phyloP scores from a whole-genome alignment of 2,329 filamentous ascomycete genomes.

The Diaporthe ilicicola region DNA sequence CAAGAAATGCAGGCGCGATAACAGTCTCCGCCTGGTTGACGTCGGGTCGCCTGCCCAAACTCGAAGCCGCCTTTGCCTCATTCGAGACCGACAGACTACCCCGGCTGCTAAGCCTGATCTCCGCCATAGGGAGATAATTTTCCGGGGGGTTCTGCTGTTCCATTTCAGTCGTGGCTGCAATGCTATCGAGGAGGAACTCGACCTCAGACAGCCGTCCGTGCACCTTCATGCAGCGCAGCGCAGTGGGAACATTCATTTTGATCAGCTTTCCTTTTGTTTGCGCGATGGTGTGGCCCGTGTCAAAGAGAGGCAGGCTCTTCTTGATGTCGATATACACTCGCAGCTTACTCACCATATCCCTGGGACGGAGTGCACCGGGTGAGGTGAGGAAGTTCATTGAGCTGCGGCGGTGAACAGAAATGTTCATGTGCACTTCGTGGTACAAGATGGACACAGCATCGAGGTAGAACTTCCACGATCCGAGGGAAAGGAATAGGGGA shows the following conservation, averaged over 20 bases:
- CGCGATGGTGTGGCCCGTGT: not conserved
- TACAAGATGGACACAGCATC: slow-evolving; percentile 21
- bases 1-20: slow-evolving; percentile 24
- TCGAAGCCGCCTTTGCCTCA: not conserved
- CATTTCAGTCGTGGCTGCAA: not conserved
- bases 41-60: not conserved
- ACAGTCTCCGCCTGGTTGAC: not conserved
- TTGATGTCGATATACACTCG: slow-evolving; percentile 13
- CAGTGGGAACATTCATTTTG: slow-evolving; percentile 26
- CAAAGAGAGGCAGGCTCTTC: slow-evolving; percentile 26
- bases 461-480: slow-evolving; percentile 12
- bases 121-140: slow-evolving; percentile 24
- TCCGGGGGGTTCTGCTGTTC: not conserved
- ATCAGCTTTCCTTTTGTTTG: slow-evolving; percentile 4
- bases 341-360: slow-evolving; percentile 7
- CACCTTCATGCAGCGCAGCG: slow-evolving; percentile 22
- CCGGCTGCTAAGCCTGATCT: slow-evolving; percentile 12
- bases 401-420: not conserved
- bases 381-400: slow-evolving; percentile 28
- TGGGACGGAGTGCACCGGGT: not conserved
- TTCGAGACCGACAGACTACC: not conserved
- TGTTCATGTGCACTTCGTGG: not conserved
- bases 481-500: slow-evolving; percentile 25
- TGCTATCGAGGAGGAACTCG: not conserved
- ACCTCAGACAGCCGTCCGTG: slow-evolving; percentile 9